A percentile compares a stretch with the other conserved stretches of the same genome.
phyloP scores from a whole-genome alignment of 805 yeast genomes.

The Metschnikowia sp. region DNA sequence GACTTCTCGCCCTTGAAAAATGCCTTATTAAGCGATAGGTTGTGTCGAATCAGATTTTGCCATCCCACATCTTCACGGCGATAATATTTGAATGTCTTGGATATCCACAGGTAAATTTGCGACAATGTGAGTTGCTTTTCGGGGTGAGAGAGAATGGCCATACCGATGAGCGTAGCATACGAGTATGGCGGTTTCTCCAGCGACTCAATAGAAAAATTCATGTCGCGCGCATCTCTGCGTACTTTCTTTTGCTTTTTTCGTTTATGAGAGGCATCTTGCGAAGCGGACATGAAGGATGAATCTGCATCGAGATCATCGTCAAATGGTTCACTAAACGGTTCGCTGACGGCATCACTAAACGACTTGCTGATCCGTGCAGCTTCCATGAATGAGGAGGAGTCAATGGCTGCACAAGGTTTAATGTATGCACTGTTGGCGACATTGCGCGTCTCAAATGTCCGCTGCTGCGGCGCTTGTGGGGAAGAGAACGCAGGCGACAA shows the following conservation, averaged over 20 bases:
- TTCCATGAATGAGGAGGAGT: constrained; percentile 9
- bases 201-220: constrained; percentile 45
- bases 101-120: constrained; percentile 90
- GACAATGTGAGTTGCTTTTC: constrained; percentile 40
- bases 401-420: constrained; percentile 15
- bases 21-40: constrained; percentile 87
- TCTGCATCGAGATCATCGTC: background rate
- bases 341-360: constrained; percentile 4
- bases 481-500: constrained; percentile 49
- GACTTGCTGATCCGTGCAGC: constrained; percentile 3
- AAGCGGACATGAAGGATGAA: background rate
- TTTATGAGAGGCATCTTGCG: constrained; percentile 1
- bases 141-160: constrained; percentile 85
- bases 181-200: constrained; percentile 87
- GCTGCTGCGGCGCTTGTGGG: constrained; percentile 35
- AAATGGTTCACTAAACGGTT: constrained; percentile 5
- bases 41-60: constrained; percentile 97
- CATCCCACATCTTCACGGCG: constrained; percentile 86
- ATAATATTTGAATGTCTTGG: constrained; percentile 79
- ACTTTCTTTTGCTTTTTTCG: constrained; percentile 29
- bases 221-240: constrained; percentile 27
- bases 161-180: constrained; percentile 88
- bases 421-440: constrained; percentile 4
- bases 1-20: constrained; percentile 89
- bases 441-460: constrained; percentile 7